phyloP scores from a whole-genome alignment of 148 eudicot genomes.

The Camellia sinensis region DNA sequence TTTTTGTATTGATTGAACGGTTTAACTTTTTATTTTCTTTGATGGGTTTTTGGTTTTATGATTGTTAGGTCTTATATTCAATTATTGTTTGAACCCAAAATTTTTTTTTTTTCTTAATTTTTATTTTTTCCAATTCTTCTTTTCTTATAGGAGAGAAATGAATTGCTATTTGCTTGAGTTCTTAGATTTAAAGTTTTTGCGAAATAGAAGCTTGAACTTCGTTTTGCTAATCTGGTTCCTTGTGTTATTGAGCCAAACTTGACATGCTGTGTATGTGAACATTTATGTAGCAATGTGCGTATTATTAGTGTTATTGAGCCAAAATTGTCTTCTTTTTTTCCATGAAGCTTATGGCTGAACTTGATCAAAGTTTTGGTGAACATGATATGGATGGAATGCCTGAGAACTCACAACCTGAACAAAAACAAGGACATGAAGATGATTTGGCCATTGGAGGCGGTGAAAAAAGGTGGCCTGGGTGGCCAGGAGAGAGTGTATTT shows the following conservation, averaged over 20 bases:
- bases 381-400: slow-evolving; percentile 32
- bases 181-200: too few relatives aligned
- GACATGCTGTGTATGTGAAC: too few relatives aligned
- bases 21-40: neutral
- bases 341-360: slow-evolving; percentile 45
- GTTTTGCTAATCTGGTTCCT: too few relatives aligned
- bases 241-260: too few relatives aligned
- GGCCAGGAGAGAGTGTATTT: slow-evolving; percentile 97
- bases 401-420: slow-evolving; percentile 32
- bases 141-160: too few relatives aligned
- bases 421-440: slow-evolving; percentile 37
- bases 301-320: neutral
- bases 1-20: neutral
- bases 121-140: too few relatives aligned
- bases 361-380: slow-evolving; percentile 36
- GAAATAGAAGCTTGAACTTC: too few relatives aligned
- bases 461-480: slow-evolving; percentile 96
- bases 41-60: neutral
- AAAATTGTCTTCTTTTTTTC: neutral
- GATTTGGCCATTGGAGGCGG: slow-evolving; percentile 26
- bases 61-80: neutral
- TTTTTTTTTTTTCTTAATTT: too few relatives aligned
- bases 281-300: neutral
- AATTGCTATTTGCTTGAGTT: too few relatives aligned
- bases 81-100: neutral